Percentiles rank a stretch among this genome's conserved stretches.
These are phyloP conservation scores for Nakaseomyces glabratus DNA, from an alignment of 1,139 yeast species.

Conservation along the genomic window DNA sequence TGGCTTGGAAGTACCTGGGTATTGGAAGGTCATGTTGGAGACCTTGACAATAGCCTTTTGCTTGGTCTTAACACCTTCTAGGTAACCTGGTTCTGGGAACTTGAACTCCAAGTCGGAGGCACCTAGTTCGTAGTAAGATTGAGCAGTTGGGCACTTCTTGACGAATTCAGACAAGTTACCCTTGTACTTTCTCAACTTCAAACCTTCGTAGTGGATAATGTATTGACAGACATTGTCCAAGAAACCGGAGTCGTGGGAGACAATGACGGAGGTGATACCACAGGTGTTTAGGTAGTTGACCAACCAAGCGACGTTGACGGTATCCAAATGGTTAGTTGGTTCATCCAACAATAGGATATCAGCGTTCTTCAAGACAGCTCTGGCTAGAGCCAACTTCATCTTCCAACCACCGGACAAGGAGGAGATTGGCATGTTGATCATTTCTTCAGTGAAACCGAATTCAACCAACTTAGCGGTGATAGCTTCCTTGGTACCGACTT, in stretches of 20 bases:
- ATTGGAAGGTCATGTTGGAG: constrained; percentile 93
- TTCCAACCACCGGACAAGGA: constrained; percentile 99
- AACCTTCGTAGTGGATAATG: constrained; percentile 99
- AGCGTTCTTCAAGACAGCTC: constrained; percentile 98
- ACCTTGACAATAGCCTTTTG: constrained; percentile 99
- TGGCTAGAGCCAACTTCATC: constrained; percentile 98
- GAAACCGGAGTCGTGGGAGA: constrained; percentile 99
- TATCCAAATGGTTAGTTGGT: constrained; percentile 99
- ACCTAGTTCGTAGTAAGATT: constrained; percentile 96
- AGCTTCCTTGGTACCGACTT: constrained; percentile 66
- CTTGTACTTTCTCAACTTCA: constrained; percentile 98
- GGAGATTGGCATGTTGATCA: constrained; percentile 87
- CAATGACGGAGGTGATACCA: constrained; percentile 96
- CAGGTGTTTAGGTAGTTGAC: constrained; percentile 97
- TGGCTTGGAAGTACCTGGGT: constrained; percentile 97
- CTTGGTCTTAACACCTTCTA: constrained; percentile 99
- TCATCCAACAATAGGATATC: constrained; percentile 97
- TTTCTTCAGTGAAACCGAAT: constrained; percentile 86
- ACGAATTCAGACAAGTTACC: constrained; percentile 99
- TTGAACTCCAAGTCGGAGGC: constrained; percentile 92
- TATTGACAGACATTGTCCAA: constrained; percentile 94
- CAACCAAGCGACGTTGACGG: constrained; percentile 98
- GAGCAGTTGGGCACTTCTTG: constrained; percentile 97
- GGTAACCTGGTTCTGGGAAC: constrained; percentile 99
- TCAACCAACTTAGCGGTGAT: constrained; percentile 70